phyloP scores from a whole-genome alignment of 768 basidiomycete species.

The Nidula microcarpa region DNA sequence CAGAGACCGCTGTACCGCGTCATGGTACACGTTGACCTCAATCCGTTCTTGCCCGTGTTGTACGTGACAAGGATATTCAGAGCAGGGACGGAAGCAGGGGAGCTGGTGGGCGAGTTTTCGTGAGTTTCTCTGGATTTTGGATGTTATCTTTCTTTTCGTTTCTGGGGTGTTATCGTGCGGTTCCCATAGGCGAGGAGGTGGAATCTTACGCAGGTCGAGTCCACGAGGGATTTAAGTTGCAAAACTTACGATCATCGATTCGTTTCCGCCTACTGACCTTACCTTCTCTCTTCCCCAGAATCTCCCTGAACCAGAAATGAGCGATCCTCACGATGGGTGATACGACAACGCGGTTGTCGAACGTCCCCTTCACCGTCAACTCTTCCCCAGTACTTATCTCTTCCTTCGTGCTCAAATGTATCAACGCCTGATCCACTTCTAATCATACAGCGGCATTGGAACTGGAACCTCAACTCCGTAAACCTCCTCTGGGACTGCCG shows the following conservation, averaged over 20 bases:
- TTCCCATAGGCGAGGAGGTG: slow-evolving; percentile 26
- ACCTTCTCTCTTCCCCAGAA: background rate
- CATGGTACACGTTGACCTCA: slow-evolving; percentile 36
- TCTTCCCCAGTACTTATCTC: slow-evolving; percentile 15
- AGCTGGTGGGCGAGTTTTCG: slow-evolving; percentile 31
- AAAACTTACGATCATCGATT: too few relatives aligned
- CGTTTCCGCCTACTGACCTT: background rate
- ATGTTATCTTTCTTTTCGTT: background rate
- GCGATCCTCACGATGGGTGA: slow-evolving; percentile 39
- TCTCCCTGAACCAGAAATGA: slow-evolving; percentile 29
- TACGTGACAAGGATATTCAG: slow-evolving; percentile 36
- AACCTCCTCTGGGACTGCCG: slow-evolving; percentile 45
- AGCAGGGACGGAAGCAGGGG: slow-evolving; percentile 16
- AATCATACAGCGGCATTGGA: slow-evolving; percentile 30
- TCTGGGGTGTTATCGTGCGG: background rate
- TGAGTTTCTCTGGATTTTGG: slow-evolving; percentile 28
- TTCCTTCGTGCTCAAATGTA: background rate
- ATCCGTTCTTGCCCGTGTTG: slow-evolving; percentile 42
- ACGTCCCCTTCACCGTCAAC: slow-evolving; percentile 30
- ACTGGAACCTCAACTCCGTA: slow-evolving; percentile 31
- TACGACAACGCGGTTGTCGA: slow-evolving; percentile 32
- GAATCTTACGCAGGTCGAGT: too few relatives aligned
- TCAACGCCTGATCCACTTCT: too few relatives aligned
- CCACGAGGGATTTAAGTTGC: too few relatives aligned
- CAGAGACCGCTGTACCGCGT: slow-evolving; percentile 37